Conservation (phyloP, 345 rosid genomes). For the Populus davidiana region DNA sequence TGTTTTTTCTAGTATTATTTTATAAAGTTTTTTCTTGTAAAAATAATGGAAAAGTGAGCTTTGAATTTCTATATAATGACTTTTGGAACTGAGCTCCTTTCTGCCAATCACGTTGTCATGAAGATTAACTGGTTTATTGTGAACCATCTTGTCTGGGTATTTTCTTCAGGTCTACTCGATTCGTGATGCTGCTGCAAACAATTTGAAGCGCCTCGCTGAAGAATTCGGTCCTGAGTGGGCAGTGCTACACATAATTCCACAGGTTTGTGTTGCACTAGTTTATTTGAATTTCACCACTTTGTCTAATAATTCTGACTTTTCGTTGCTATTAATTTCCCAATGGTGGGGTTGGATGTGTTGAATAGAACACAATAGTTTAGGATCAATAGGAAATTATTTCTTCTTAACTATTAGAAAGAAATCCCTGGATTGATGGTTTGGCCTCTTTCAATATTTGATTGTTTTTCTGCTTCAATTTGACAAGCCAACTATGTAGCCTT, state of each 20-base stretch:
- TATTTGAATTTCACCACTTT: not conserved
- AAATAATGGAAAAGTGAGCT: not conserved
- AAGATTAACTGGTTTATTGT: not conserved
- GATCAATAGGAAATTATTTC: not conserved
- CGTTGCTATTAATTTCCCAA: not conserved
- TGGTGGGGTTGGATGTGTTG: not conserved
- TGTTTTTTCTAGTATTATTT: not conserved
- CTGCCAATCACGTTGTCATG: not conserved
- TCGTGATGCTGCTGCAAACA: constrained; percentile 93
- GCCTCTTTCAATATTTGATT: not conserved
- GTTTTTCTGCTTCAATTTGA: not conserved
- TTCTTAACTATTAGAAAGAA: not conserved
- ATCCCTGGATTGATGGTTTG: not conserved
- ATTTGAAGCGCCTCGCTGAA: constrained; percentile 89
- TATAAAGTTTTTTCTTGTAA: too few relatives aligned
- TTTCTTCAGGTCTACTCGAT: constrained; percentile 72
- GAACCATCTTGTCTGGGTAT: not conserved
- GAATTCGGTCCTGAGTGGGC: constrained; percentile 99
- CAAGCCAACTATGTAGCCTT: not conserved
- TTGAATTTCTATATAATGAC: not conserved
- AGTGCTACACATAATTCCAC: constrained; percentile 94
- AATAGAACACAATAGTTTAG: not conserved
- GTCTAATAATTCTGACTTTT: not conserved
- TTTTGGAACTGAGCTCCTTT: not conserved
- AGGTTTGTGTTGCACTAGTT: constrained; percentile 39